Conservation (phyloP, 2,329 filamentous ascomycete genomes). For the Fusarium sp. region DNA sequence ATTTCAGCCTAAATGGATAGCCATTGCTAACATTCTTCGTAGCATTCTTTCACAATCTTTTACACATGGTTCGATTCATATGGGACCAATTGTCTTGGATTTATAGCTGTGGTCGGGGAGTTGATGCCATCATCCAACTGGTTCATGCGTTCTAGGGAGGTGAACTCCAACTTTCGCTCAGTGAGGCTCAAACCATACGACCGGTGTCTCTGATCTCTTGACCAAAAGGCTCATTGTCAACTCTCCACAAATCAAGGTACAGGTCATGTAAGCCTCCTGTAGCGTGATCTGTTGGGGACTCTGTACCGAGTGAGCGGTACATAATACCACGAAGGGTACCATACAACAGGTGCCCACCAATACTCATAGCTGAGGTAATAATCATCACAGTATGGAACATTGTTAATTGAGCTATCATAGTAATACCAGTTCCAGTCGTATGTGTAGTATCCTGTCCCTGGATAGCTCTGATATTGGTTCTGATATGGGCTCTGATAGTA, state of each 20-base stretch:
- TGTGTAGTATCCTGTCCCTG: not conserved
- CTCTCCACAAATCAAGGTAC: not conserved
- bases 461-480: not conserved
- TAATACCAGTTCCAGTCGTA: not conserved
- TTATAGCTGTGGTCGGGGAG: not conserved
- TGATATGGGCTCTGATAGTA: not conserved
- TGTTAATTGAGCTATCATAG: not conserved
- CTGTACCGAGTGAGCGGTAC: not conserved
- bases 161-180: not conserved
- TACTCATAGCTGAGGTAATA: not conserved
- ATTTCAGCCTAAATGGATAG: not conserved
- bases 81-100: not conserved
- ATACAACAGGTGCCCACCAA: not conserved
- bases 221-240: rapidly evolving
- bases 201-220: too few species aligned
- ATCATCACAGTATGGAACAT: not conserved
- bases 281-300: not conserved
- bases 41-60: rapidly evolving
- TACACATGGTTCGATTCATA: too few species aligned
- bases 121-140: too few species aligned
- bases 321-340: not conserved
- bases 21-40: rapidly evolving
- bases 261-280: not conserved
- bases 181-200: too few species aligned
- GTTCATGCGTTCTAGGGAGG: rapidly evolving